Conservation (phyloP, 192 early-diverging fungal genomes). For the Coemansia brasiliensis region DNA sequence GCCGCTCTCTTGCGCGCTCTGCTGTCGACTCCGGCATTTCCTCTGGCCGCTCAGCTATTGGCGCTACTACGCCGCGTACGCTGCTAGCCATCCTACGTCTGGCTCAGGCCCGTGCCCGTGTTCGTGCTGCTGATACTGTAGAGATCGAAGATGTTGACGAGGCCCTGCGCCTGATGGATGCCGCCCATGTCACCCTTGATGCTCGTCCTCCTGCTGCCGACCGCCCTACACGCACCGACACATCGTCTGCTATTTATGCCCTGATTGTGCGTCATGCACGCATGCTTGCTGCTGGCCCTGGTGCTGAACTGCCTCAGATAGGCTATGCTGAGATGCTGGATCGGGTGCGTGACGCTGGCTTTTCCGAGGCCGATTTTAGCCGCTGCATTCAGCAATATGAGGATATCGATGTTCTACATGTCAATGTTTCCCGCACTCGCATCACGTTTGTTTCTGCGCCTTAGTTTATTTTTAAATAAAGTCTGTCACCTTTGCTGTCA, state of each 20-base stretch:
- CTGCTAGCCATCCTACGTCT: constrained; percentile 85
- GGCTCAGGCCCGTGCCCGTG: constrained; percentile 77
- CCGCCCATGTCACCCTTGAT: constrained; percentile 83
- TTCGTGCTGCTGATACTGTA: constrained; percentile 70
- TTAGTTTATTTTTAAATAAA: not conserved
- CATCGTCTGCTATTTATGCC: constrained; percentile 70
- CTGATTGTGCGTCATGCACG: constrained; percentile 75
- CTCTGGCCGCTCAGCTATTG: constrained; percentile 30
- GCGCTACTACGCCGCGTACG: constrained; percentile 64
- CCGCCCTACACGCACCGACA: constrained; percentile 40
- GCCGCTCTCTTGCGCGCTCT: constrained; percentile 14
- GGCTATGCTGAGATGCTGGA: constrained; percentile 66
- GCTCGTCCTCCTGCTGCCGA: constrained; percentile 41
- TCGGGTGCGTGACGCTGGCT: constrained; percentile 74
- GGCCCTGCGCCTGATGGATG: constrained; percentile 84
- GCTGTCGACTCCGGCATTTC: constrained; percentile 24
- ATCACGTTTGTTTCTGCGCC: constrained; percentile 51
- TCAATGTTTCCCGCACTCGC: constrained; percentile 61
- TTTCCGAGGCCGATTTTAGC: constrained; percentile 72
- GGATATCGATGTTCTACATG: constrained; percentile 72
- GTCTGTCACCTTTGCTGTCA: constrained; percentile 15
- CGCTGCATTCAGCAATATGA: constrained; percentile 72
- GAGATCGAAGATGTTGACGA: constrained; percentile 79
- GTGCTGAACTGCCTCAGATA: constrained; percentile 49
- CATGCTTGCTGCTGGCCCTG: constrained; percentile 49